A percentile compares a stretch with the other conserved stretches of the same genome.
These are phyloP conservation scores for Flammula alnicola DNA, from an alignment of 1,284 basidiomycete species.

Conservation along the genomic window DNA sequence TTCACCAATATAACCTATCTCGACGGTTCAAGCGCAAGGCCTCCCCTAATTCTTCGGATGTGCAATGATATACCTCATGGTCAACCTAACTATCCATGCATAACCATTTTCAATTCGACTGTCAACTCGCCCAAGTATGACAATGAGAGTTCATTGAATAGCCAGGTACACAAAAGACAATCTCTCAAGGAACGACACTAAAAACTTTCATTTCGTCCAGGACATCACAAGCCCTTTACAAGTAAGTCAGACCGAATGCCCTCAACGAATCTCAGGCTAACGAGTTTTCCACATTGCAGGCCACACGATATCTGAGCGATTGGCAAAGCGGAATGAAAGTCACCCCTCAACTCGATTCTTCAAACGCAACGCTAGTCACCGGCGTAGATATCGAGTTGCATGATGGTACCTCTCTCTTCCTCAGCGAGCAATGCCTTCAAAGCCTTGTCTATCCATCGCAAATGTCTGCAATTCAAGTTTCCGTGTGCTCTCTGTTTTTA, in stretches of 20 bases:
- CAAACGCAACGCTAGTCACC: conserved; percentile 7
- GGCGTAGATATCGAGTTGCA: conserved; percentile 21
- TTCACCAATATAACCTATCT: conserved; percentile 44
- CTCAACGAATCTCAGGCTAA: no score
- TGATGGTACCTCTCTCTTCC: conserved; percentile 21
- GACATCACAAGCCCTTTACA: no score
- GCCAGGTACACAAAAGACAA: no score
- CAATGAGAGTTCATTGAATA: neutral
- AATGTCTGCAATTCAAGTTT: conserved; percentile 35
- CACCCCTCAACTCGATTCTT: conserved; percentile 2
- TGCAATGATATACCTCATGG: conserved; percentile 51
- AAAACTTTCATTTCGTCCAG: no score
- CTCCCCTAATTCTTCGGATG: conserved; percentile 43
- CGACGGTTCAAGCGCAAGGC: conserved; percentile 31
- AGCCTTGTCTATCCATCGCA: conserved; percentile 48
- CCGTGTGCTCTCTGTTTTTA: neutral
- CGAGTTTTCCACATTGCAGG: no score
- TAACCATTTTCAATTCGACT: conserved; percentile 37
- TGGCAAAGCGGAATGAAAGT: no score
- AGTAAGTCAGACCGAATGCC: no score
- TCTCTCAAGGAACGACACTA: no score
- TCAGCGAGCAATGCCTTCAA: conserved; percentile 45
- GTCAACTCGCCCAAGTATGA: conserved; percentile 20
- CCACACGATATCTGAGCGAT: no score
- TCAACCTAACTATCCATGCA: conserved; percentile 33